Base-by-base conservation (phyloP, 306 rosid species). In the Albizia julibrissin region DNA sequence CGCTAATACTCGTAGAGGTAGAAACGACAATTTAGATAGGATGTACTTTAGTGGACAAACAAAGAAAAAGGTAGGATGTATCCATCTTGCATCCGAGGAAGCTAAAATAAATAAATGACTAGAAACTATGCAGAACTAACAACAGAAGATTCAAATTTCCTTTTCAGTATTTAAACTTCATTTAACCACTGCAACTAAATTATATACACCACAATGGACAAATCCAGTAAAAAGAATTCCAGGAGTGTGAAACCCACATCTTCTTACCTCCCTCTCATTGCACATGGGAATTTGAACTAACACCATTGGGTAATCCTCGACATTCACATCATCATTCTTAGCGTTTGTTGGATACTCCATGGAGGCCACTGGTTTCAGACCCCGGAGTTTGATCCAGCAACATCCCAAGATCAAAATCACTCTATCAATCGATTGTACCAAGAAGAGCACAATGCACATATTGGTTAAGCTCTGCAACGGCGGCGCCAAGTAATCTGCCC, bases 201-300 rank as follows among this genome's bases (percentile, higher is more conserved):
- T 42, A 40, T 12, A 42, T 8, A 10, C 6, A 27, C 44, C 24
- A 31, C 69, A 10, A 37, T 1, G 66, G 8, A 27, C 74, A 65
- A 68, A 64, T 9, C 37, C 5, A 81, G 61, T 19, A 72, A 74
- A 74, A 22, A 87, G 78, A 52, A 42, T 69, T 81, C 58, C 56
- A 71, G 90, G 91, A 86, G 82, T 62, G 47, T 68, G 91, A 73
- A 86, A 93, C 98, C 94, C 88, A 91, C 97, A 90, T 91, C 82
- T 81, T 80, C 99, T 95, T 90, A 95, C 99, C 99, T 95, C 99
- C 96, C 94, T 93, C 88, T 95, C 99, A 77, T 95, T 95, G 93
- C 99, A 95, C 99, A 95, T 95, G 52, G 99, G 99, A 76, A 95
- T 92, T 85, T 95, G 99, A 78, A 95, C 65, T 87, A 95, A 74